These are phyloP conservation scores for Stylosanthes scabra DNA, from an alignment of 331 rosid genomes.

Conservation along the genomic window DNA sequence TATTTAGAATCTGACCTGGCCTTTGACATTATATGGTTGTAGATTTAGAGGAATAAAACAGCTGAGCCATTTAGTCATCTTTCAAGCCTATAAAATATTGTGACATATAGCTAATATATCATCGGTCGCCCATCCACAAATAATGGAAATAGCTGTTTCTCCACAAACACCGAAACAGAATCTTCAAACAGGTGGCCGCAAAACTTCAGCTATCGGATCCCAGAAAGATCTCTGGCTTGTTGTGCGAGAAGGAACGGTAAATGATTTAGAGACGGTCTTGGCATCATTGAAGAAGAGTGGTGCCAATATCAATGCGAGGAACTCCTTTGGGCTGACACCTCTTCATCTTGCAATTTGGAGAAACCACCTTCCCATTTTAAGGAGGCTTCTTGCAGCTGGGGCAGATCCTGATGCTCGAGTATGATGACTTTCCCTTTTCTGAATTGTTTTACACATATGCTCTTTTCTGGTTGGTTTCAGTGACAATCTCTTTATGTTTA, in stretches of 20 bases:
- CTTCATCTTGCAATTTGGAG: conserved; percentile 98
- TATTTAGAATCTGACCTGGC: conserved; percentile 36
- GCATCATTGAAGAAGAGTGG: conserved; percentile 78
- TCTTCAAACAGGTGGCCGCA: conserved; percentile 57
- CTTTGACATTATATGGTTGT: conserved; percentile 33
- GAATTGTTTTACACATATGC: no score
- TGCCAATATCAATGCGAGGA: conserved; percentile 79
- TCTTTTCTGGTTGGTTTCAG: conserved; percentile 17
- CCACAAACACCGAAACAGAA: conserved; percentile 70
- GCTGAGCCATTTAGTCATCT: conserved; percentile 21
- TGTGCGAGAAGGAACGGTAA: conserved; percentile 75
- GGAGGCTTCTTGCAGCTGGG: conserved; percentile 93
- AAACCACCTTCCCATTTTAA: conserved; percentile 87
- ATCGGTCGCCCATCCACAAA: conserved; percentile 30
- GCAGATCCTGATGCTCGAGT: conserved; percentile 99
- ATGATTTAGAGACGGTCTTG: conserved; percentile 77
- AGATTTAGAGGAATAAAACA: conserved; percentile 28
- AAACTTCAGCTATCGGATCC: conserved; percentile 44
- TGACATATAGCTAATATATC: conserved; percentile 26
- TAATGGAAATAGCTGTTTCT: conserved; percentile 65
- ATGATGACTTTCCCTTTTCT: conserved; percentile 42
- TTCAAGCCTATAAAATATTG: conserved; percentile 30
- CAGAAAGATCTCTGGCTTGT: conserved; percentile 75
- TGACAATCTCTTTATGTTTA: conserved; percentile 19
- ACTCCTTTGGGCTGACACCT: conserved; percentile 80